phyloP scores from a whole-genome alignment of 805 yeast genomes.

The Ogataea naganishii region DNA sequence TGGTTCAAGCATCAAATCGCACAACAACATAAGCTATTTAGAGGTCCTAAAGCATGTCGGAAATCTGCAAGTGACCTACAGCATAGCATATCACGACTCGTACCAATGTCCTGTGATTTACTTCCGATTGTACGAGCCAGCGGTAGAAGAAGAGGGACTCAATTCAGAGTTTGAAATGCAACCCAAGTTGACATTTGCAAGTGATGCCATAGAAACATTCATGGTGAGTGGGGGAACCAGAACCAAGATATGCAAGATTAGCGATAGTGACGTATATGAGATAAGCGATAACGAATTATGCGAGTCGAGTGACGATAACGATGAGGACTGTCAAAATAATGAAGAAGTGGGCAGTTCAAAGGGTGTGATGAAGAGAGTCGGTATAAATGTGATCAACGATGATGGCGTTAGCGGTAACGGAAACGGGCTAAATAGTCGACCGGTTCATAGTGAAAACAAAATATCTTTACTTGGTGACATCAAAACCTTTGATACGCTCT shows the following conservation, averaged over 20 bases:
- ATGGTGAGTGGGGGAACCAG: no score
- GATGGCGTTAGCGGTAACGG: not conserved
- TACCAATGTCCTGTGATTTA: conserved; percentile 10
- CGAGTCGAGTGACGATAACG: not conserved
- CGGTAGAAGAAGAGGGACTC: no score
- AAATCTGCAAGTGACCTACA: conserved; percentile 3
- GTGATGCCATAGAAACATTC: no score
- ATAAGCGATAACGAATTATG: not conserved
- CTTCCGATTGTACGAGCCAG: conserved; percentile 8
- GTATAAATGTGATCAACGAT: conserved; percentile 5
- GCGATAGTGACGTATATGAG: not conserved
- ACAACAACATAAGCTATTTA: not conserved
- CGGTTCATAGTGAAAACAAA: not conserved
- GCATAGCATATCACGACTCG: conserved; percentile 6
- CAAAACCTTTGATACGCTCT: no score
- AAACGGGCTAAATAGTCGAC: conserved; percentile 1
- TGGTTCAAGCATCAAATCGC: not conserved
- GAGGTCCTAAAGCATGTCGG: not conserved
- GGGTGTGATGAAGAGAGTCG: no score
- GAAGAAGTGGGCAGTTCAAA: no score
- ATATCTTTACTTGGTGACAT: conserved; percentile 1
- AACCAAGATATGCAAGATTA: no score
- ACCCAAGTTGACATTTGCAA: no score
- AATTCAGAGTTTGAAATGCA: no score
- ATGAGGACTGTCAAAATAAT: conserved; percentile 4